Evolutionary conservation across 1,284 basidiomycete genomes (phyloP).

Genomic region (Leccinum fuscescens): DNA sequence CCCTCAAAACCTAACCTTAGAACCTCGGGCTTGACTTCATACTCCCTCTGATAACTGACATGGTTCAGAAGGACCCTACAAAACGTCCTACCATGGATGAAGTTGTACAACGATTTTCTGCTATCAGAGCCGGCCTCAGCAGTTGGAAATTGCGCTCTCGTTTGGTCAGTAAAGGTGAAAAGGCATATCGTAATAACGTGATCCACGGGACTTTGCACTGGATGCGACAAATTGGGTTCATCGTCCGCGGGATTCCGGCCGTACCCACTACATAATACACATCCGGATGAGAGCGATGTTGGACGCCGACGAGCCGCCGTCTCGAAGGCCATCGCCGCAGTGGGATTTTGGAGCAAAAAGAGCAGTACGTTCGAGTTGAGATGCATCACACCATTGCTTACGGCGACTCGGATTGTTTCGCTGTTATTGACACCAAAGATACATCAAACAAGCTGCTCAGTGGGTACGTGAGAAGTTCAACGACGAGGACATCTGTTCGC

Average conservation of each 20-base stretch:
- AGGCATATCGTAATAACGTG: background rate
- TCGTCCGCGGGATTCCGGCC: conserved; percentile 12
- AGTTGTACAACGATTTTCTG: conserved; percentile 13
- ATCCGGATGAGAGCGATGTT: no score
- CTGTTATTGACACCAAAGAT: no score
- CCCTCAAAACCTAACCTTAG: background rate
- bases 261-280: conserved; percentile 6
- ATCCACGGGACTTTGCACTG: conserved; percentile 13
- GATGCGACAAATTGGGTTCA: conserved; percentile 11
- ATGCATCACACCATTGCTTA: no score
- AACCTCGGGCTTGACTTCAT: conserved; percentile 17
- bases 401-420: no score
- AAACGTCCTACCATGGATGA: conserved; percentile 24
- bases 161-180: conserved; percentile 9
- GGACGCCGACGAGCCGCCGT: no score
- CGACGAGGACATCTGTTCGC: no score
- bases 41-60: conserved; percentile 16
- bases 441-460: no score
- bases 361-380: no score
- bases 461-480: no score
- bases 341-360: no score
- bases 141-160: conserved; percentile 22
- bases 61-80: conserved; percentile 18
- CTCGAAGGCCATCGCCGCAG: no score
- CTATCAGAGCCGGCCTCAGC: conserved; percentile 1